Base-by-base conservation (phyloP, 2,329 filamentous ascomycete genomes). In the Fusarium musae region DNA sequence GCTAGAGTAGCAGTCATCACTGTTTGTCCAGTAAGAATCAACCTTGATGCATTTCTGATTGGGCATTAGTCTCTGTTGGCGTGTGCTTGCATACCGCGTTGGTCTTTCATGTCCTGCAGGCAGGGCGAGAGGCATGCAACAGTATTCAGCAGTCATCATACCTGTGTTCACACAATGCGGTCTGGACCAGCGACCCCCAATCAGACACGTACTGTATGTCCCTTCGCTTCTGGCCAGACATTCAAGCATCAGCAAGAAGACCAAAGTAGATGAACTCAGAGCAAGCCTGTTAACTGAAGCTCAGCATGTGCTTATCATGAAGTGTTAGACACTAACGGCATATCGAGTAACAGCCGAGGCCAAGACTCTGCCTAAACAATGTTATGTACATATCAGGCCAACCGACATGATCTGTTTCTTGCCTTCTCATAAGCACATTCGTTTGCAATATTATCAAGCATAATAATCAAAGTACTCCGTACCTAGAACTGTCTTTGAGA, bases 71-170 rank as follows among this genome's bases (percentile, higher is more conserved):
- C 26, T 62, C 56, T 54, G 46, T 56, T 46, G 60, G 65, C 49
- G 47, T 63, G 50, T 68, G 62, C 65, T 68, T 67, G 75, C 70
- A 77, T 74, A 28, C 61, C 59, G 28, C 23, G 52, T 67, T 66
- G 59, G 53, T 67, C 44, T 57, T 47, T 56, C 28, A 23, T 28
- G 64, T 57, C 64, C 32, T 21, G 52, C 34, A 42, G 21, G 60
- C 47, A 70, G 52, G 67, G 61, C 57, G 63, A 57, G 28, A 64
- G 50, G 53, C 58, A 76, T 64, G 65, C 53, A 72, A 60, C 49
- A 43, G 43, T 42, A 63, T 59, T 62, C 58, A 64, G 56, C 61
- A 61, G 56, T 56, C 47, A 66, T 66, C 47, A 37, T 59, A 12
- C 52, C 66, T 59, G 43, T 52, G 37, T 12, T 70, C 34, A 66